Percentiles rank a stretch among this genome's conserved stretches.
Conservation (phyloP, 1,139 yeast genomes). For the Scheffersomyces parashehatae region DNA sequence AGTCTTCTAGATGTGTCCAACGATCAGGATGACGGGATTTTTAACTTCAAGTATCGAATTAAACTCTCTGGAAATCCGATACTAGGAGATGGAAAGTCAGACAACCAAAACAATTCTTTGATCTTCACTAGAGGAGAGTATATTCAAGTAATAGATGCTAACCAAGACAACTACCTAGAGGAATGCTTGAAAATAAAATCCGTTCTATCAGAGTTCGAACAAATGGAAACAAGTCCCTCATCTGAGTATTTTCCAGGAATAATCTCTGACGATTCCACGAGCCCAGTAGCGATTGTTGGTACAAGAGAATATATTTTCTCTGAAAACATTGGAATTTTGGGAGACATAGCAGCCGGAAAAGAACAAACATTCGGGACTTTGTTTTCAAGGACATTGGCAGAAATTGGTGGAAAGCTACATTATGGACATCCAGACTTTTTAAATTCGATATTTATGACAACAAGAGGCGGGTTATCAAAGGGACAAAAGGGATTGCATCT, state of each 20-base stretch:
- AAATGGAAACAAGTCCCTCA: constrained; percentile 35
- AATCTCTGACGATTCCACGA: constrained; percentile 21
- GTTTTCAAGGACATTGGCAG: constrained; percentile 82
- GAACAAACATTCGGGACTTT: constrained; percentile 92
- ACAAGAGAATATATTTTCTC: constrained; percentile 88
- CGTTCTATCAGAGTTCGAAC: constrained; percentile 79
- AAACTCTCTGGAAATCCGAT: constrained; percentile 82
- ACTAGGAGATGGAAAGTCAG: constrained; percentile 88
- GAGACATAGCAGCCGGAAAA: constrained; percentile 92
- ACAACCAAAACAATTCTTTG: constrained; percentile 79
- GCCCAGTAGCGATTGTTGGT: constrained; percentile 82
- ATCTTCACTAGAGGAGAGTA: constrained; percentile 83
- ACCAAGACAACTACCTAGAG: constrained; percentile 83
- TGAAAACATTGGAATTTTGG: constrained; percentile 80
- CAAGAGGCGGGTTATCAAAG: constrained; percentile 88
- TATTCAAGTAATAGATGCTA: constrained; percentile 84
- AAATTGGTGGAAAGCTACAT: constrained; percentile 84
- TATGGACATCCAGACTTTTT: constrained; percentile 93
- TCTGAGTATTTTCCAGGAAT: constrained; percentile 51
- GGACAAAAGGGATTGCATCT: constrained; percentile 85
- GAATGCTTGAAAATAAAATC: constrained; percentile 83
- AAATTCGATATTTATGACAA: constrained; percentile 82
- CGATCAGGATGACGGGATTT: constrained; percentile 36
- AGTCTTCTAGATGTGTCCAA: constrained; percentile 57
- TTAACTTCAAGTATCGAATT: constrained; percentile 54